Evolutionary conservation across 495 filamentous ascomycete genomes (phyloP).

Genomic region (Penicillium robsamsonii): DNA sequence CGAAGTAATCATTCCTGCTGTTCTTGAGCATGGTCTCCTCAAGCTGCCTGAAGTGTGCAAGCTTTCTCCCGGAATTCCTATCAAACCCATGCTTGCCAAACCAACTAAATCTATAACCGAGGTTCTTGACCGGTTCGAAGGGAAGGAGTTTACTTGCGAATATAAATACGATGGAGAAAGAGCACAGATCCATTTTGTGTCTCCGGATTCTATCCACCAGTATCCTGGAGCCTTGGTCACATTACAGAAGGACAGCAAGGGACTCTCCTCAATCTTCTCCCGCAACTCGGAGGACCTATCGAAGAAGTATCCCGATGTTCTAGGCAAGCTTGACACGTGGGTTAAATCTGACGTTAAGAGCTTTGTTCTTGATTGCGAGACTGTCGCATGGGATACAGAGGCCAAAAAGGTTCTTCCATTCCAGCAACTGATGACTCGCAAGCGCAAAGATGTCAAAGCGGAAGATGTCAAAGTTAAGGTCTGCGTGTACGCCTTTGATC

Average conservation of each 20-base stretch:
- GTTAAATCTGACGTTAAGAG: constrained; percentile 84
- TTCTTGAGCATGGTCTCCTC: constrained; percentile 82
- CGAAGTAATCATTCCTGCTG: constrained; percentile 87
- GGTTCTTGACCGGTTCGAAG: constrained; percentile 94
- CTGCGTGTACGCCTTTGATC: constrained; percentile 95
- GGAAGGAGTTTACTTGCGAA: constrained; percentile 94
- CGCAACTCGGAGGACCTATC: constrained; percentile 94
- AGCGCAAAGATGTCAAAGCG: constrained; percentile 94
- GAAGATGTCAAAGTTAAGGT: constrained; percentile 97
- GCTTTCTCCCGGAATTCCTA: constrained; percentile 86
- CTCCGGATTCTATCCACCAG: constrained; percentile 70
- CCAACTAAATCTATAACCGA: constrained; percentile 99
- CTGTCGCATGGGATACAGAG: constrained; percentile 91
- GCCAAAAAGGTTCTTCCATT: constrained; percentile 96
- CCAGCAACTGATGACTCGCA: constrained; percentile 96
- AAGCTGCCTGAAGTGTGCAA: constrained; percentile 82
- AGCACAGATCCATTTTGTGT: constrained; percentile 95
- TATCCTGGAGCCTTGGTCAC: constrained; percentile 50
- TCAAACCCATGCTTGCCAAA: constrained; percentile 98
- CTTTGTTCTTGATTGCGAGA: constrained; percentile 97
- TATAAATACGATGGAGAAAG: constrained; percentile 98
- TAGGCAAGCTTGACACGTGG: constrained; percentile 83
- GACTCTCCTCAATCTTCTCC: constrained; percentile 88
- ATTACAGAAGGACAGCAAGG: constrained; percentile 53
- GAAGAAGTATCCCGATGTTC: constrained; percentile 95